Conservation (phyloP, 179 eudicot genomes). For the Drosera spatulata region DNA sequence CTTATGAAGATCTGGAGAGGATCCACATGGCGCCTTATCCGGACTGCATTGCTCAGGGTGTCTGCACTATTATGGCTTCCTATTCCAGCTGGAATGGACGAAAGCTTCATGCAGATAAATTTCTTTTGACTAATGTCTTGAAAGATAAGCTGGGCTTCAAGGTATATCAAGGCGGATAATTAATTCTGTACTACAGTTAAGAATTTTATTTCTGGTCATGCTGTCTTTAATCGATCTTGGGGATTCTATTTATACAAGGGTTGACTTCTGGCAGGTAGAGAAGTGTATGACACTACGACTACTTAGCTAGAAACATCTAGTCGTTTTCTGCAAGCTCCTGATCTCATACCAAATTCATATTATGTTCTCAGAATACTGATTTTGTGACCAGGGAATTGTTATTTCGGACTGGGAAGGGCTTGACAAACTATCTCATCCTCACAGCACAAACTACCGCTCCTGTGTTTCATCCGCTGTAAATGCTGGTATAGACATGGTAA, state of each 20-base stretch:
- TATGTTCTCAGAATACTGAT: neutral
- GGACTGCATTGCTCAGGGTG: slow-evolving; percentile 27
- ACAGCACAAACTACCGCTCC: slow-evolving; percentile 51
- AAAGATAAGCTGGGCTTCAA: slow-evolving; percentile 69
- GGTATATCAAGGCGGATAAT: slow-evolving; percentile 22
- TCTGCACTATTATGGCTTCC: slow-evolving; percentile 36
- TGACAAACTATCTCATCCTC: slow-evolving; percentile 52
- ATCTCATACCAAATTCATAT: neutral
- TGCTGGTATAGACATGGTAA: slow-evolving; percentile 95
- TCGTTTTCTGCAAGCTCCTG: neutral
- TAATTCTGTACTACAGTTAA: neutral
- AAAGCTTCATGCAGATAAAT: slow-evolving; percentile 34
- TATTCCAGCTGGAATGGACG: slow-evolving; percentile 44
- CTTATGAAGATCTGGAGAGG: slow-evolving; percentile 24
- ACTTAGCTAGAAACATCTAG: neutral
- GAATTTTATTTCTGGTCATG: neutral
- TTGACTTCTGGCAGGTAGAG: neutral
- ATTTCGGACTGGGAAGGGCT: slow-evolving; percentile 84
- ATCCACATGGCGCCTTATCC: slow-evolving; percentile 40
- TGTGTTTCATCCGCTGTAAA: slow-evolving; percentile 44
- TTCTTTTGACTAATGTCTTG: slow-evolving; percentile 62
- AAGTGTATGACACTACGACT: neutral
- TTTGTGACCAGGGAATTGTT: slow-evolving; percentile 52
- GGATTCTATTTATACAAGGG: neutral
- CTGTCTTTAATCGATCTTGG: neutral